Conservation (phyloP, 768 basidiomycete species). For the Clavulina sp. region DNA sequence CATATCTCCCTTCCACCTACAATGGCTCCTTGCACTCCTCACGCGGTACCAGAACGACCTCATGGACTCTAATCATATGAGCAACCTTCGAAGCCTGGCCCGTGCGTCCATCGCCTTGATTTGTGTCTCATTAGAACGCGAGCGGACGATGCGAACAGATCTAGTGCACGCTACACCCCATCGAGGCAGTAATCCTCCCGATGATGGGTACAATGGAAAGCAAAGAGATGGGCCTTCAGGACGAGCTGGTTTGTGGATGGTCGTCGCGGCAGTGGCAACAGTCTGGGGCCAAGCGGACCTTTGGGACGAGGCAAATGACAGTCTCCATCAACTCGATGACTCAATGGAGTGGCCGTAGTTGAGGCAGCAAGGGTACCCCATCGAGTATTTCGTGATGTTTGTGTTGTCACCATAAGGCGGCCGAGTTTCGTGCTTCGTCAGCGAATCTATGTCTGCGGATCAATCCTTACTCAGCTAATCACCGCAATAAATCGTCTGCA, state of each 20-base stretch:
- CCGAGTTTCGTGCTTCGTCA: no score
- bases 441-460: no score
- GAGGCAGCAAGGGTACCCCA: no score
- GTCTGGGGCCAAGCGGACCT: slow-evolving; percentile 12
- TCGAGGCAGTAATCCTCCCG: no score
- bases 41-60: slow-evolving; percentile 6
- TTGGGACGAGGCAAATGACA: slow-evolving; percentile 10
- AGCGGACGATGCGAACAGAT: neutral
- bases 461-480: no score
- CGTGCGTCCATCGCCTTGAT: slow-evolving; percentile 7
- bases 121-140: neutral
- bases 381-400: no score
- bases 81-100: slow-evolving; percentile 5
- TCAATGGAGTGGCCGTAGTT: no score
- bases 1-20: slow-evolving; percentile 5
- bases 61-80: slow-evolving; percentile 5
- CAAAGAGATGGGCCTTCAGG: no score
- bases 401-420: no score
- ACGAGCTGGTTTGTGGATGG: slow-evolving; percentile 9
- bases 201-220: no score
- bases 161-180: neutral
- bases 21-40: slow-evolving; percentile 11
- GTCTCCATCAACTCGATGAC: no score
- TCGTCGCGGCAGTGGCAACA: slow-evolving; percentile 6
- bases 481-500: no score